A percentile compares a stretch with the other conserved stretches of the same genome.
Conservation (phyloP, 345 rosid genomes). For the Lenwebbia sp. region DNA sequence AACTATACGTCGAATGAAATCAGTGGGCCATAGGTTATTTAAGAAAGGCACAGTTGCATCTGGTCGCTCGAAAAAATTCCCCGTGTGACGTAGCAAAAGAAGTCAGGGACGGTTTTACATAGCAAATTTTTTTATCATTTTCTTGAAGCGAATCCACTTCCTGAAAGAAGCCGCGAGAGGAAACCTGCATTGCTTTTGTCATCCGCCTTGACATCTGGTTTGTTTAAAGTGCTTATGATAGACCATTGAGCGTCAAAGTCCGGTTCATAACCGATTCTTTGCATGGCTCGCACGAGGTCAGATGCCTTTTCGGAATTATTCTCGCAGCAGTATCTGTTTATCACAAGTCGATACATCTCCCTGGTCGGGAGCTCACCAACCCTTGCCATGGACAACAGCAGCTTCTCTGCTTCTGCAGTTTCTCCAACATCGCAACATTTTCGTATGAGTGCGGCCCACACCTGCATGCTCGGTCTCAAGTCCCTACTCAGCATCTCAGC, state of each 20-base stretch:
- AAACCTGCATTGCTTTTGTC: constrained; percentile 33
- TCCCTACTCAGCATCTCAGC: constrained; percentile 48
- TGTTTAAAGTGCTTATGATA: constrained; percentile 53
- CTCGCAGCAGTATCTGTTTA: constrained; percentile 31
- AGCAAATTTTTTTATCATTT: not conserved
- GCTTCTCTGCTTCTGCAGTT: constrained; percentile 42
- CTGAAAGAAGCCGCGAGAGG: constrained; percentile 60
- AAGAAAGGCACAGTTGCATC: not conserved
- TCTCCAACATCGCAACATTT: constrained; percentile 27
- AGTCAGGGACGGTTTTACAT: not conserved
- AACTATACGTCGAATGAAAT: not conserved
- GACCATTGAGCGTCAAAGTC: constrained; percentile 81
- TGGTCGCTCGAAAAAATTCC: not conserved
- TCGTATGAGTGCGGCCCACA: constrained; percentile 33
- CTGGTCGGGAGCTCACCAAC: constrained; percentile 47
- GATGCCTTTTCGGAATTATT: constrained; percentile 51
- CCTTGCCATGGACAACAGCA: constrained; percentile 30
- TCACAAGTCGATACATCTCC: constrained; percentile 39
- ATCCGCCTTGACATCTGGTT: constrained; percentile 18
- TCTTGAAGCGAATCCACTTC: constrained; percentile 32
- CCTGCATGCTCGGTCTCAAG: constrained; percentile 36
- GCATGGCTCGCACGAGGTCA: constrained; percentile 57
- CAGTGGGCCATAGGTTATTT: not conserved
- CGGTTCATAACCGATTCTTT: constrained; percentile 40
- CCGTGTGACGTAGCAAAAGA: not conserved